Evolutionary conservation across 192 early-diverging fungal genomes (phyloP).

Genomic region (Rhizophlyctis rosea): DNA sequence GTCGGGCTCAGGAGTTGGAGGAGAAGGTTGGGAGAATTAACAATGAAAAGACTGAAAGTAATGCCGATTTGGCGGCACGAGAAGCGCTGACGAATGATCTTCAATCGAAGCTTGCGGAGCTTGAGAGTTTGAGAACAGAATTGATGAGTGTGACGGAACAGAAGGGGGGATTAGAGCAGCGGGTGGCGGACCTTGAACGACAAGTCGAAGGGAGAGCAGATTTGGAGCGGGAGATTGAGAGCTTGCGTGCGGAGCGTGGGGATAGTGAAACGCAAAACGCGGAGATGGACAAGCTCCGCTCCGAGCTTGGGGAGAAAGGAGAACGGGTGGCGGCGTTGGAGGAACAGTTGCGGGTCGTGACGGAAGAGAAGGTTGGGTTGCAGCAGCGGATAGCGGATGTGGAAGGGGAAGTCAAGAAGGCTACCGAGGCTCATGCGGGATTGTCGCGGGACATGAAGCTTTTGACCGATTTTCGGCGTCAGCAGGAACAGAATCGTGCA

Average conservation of each 20-base stretch:
- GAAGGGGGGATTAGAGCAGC: no score
- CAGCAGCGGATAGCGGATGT: slow-evolving; percentile 9
- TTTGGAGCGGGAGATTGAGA: slow-evolving; percentile 2
- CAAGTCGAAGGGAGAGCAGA: slow-evolving; percentile 2
- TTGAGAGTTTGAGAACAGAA: not conserved
- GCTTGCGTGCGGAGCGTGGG: not conserved
- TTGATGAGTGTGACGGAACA: not conserved
- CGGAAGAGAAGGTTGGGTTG: slow-evolving; percentile 4
- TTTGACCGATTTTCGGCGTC: slow-evolving; percentile 7
- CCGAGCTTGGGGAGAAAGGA: not conserved
- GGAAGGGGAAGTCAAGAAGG: not conserved
- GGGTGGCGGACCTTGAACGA: slow-evolving; percentile 4
- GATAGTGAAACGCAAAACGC: not conserved
- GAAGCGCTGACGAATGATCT: not conserved
- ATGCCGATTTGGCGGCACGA: not conserved
- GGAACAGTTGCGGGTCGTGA: not conserved
- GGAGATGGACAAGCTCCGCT: not conserved
- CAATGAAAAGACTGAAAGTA: no score
- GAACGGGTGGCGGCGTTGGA: not conserved
- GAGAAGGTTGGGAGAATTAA: not conserved
- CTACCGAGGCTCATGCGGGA: not conserved
- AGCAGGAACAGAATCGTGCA: slow-evolving; percentile 7
- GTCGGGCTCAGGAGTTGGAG: slow-evolving; percentile 7
- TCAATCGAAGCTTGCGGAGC: not conserved
- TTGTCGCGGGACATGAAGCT: slow-evolving; percentile 21